Conservation (phyloP, 768 basidiomycete species). For the Lactarius akahatsu region DNA sequence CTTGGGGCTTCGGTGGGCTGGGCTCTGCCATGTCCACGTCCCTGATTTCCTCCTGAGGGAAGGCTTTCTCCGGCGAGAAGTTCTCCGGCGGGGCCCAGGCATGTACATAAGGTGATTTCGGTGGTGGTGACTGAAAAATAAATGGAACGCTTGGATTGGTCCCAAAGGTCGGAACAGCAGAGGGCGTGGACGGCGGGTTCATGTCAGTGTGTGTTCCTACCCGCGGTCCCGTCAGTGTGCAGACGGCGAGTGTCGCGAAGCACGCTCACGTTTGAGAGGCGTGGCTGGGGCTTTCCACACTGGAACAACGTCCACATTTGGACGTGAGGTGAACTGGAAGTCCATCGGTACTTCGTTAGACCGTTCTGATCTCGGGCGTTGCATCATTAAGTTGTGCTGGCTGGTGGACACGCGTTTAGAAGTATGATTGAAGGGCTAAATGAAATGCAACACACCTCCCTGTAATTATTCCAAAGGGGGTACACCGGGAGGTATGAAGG, state of each 20-base stretch:
- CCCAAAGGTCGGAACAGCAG: constrained; percentile 53
- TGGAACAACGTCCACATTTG: constrained; percentile 49
- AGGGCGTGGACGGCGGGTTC: constrained; percentile 39
- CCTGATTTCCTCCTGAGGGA: constrained; percentile 55
- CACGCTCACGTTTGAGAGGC: constrained; percentile 64
- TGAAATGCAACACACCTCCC: constrained; percentile 11
- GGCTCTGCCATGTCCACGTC: constrained; percentile 78
- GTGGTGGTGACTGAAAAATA: constrained; percentile 59
- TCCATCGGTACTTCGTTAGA: constrained; percentile 88
- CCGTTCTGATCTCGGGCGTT: constrained; percentile 38
- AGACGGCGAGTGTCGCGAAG: constrained; percentile 31
- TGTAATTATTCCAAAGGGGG: not conserved
- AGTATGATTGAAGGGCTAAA: not conserved
- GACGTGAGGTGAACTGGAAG: constrained; percentile 78
- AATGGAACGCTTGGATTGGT: constrained; percentile 69
- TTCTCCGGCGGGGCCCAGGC: constrained; percentile 67
- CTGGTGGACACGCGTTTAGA: constrained; percentile 23
- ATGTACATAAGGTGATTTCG: constrained; percentile 43
- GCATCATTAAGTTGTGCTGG: constrained; percentile 16
- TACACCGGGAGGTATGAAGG: not conserved
- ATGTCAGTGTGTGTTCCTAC: constrained; percentile 47
- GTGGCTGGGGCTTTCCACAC: constrained; percentile 63
- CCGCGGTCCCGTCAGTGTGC: constrained; percentile 29
- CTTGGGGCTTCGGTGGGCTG: constrained; percentile 56
- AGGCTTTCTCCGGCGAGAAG: constrained; percentile 59